Evolutionary conservation across 1,284 basidiomycete genomes (phyloP).

Genomic region (Phylloboletellus chloephorus): DNA sequence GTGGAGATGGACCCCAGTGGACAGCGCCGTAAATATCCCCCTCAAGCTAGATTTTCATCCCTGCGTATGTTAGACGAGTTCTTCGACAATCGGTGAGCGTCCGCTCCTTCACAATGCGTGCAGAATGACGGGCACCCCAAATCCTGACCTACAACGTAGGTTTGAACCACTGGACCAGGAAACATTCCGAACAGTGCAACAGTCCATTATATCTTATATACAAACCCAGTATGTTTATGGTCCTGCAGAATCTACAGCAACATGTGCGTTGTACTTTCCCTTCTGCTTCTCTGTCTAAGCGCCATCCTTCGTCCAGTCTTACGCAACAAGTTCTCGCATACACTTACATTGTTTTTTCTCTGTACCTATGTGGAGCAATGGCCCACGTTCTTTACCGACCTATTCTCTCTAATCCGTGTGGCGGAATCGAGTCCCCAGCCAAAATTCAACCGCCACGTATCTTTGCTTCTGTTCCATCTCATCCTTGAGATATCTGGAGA

Average conservation of each 20-base stretch:
- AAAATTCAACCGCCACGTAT: constrained; percentile 74
- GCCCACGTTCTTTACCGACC: constrained; percentile 75
- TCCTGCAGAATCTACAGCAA: constrained; percentile 63
- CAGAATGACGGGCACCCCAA: not conserved
- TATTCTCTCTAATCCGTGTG: constrained; percentile 70
- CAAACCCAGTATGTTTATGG: constrained; percentile 77
- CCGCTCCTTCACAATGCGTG: constrained; percentile 1
- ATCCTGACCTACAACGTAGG: constrained; percentile 35
- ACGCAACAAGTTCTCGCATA: constrained; percentile 97
- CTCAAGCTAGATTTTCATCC: constrained; percentile 80
- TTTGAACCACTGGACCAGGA: constrained; percentile 67
- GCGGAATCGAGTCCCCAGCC: constrained; percentile 49
- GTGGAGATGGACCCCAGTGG: constrained; percentile 56
- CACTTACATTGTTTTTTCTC: constrained; percentile 92
- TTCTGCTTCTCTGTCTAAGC: constrained; percentile 6
- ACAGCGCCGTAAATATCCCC: constrained; percentile 53
- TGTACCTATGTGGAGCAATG: constrained; percentile 83
- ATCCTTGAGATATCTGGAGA: constrained; percentile 90
- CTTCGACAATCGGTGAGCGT: constrained; percentile 73
- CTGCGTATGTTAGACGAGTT: constrained; percentile 83
- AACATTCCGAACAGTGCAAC: constrained; percentile 64
- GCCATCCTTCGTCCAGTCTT: constrained; percentile 49
- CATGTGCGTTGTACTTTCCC: constrained; percentile 50
- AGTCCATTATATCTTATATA: constrained; percentile 68
- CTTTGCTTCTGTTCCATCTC: constrained; percentile 82